Base-by-base conservation (phyloP, 2,329 filamentous ascomycete species). In the Sclerotinia spermophila region DNA sequence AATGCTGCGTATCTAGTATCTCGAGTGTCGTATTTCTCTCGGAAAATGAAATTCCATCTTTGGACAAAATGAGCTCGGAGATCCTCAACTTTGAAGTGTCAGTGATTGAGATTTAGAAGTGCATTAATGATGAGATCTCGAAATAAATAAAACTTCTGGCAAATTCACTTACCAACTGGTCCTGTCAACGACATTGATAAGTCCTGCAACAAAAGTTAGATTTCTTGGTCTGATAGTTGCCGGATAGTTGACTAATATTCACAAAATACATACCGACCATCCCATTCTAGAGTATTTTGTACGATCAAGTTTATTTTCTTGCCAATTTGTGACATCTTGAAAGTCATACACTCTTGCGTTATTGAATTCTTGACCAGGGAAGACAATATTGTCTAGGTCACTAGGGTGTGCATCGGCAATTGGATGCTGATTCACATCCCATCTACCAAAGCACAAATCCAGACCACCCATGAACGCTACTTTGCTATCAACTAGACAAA, bases 321-420 rank as follows among this genome's bases (percentile, higher is more conserved):
- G 87, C 88, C 90, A 96, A 73, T 96, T 86, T 17, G 73, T 72
- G 30, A 95, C 92, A 75, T 93, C 88, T 60, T 89, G 85, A 79
- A 96, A 95, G 80, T 96, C 94, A 79, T 92, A 91, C 45, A 96
- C 89, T 67, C 89, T 86, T 35, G 93, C 93, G 75, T 97, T 97
- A 82, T 97, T 97, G 83, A 92, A 97, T 77, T 97, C 94, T 78
- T 97, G 94, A 1, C 94, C 94, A 0, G 93, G 92, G 80, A 95
- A 97, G 17, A 97, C 81, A 58, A 92, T 93, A 38, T 87, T 83
- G 71, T 93, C 88, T 35, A 96, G 79, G 79, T 97, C 87, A 4
- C 87, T 88, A 0, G 93, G 93, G 78, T 97, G 94, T 21, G 89
- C 90, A 68, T 79, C 78, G 19, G 93, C 88, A 73, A 97, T 93